Conservation (phyloP, 2,329 filamentous ascomycete genomes). For the Mariannaea elegans region DNA sequence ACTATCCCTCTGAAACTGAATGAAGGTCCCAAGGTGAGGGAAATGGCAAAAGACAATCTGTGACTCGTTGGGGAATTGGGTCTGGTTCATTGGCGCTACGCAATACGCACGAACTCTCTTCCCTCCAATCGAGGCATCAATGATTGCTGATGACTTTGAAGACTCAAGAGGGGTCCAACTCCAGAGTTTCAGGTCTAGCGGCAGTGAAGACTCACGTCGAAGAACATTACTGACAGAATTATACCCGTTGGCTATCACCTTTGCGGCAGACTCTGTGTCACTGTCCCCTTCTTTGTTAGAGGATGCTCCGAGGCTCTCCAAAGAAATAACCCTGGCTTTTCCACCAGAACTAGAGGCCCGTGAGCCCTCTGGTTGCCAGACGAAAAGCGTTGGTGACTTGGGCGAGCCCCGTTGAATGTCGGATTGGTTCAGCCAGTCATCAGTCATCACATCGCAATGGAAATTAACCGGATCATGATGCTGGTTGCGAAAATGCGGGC, state of each 20-base stretch:
- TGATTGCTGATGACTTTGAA: background rate
- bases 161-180: background rate
- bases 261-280: background rate
- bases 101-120: background rate
- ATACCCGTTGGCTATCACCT: slow-evolving; percentile 7
- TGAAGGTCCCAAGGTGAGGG: slow-evolving; percentile 14
- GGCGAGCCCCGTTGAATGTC: background rate
- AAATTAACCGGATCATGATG: slow-evolving; percentile 11
- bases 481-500: slow-evolving; percentile 18
- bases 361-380: background rate
- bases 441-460: slow-evolving; percentile 3
- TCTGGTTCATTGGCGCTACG: background rate
- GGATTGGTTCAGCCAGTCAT: background rate
- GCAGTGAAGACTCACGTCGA: background rate
- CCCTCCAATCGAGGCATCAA: background rate
- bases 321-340: background rate
- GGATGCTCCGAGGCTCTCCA: background rate
- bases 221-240: slow-evolving; percentile 10
- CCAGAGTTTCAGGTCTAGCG: background rate
- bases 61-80: background rate
- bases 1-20: slow-evolving; percentile 29
- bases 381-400: background rate
- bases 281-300: background rate
- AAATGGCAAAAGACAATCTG: slow-evolving; percentile 21
- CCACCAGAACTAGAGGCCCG: background rate